Evolutionary conservation across 2,329 filamentous ascomycete genomes (phyloP).

Genomic region (Cytospora piceae): DNA sequence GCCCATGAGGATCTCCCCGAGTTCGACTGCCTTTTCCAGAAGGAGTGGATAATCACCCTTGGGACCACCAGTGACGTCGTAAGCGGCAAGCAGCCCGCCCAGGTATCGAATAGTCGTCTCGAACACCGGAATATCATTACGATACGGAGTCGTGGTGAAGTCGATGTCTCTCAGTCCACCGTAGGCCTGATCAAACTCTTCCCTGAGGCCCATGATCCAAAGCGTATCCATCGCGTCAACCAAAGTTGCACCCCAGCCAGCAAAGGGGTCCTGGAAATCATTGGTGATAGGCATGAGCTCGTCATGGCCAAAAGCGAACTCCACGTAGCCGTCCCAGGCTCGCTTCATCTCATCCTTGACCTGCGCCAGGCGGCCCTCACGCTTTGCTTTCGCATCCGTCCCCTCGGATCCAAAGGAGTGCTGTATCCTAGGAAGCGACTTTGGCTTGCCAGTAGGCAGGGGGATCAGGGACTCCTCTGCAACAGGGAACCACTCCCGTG

Average conservation of each 20-base stretch:
- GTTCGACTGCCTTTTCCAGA: constrained; percentile 76
- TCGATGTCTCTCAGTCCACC: constrained; percentile 73
- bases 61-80: constrained; percentile 75
- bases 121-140: constrained; percentile 80
- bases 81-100: constrained; percentile 82
- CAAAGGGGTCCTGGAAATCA: constrained; percentile 76
- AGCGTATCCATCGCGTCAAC: constrained; percentile 83
- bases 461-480: constrained; percentile 69
- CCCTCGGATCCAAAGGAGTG: constrained; percentile 71
- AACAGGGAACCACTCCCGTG: constrained; percentile 78
- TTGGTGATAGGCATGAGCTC: constrained; percentile 78
- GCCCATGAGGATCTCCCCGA: constrained; percentile 79
- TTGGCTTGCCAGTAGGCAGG: constrained; percentile 73
- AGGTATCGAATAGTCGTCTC: constrained; percentile 92
- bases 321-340: constrained; percentile 82
- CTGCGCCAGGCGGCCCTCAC: constrained; percentile 64
- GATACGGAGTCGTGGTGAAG: constrained; percentile 70
- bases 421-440: constrained; percentile 77
- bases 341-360: constrained; percentile 77
- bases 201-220: constrained; percentile 81
- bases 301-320: constrained; percentile 82
- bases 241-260: constrained; percentile 86
- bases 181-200: constrained; percentile 80
- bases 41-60: constrained; percentile 64
- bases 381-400: constrained; percentile 59